Percentiles rank a stretch among this genome's conserved stretches.
phyloP scores from a whole-genome alignment of 345 rosid genomes.

The Dipteronia sinensis region DNA sequence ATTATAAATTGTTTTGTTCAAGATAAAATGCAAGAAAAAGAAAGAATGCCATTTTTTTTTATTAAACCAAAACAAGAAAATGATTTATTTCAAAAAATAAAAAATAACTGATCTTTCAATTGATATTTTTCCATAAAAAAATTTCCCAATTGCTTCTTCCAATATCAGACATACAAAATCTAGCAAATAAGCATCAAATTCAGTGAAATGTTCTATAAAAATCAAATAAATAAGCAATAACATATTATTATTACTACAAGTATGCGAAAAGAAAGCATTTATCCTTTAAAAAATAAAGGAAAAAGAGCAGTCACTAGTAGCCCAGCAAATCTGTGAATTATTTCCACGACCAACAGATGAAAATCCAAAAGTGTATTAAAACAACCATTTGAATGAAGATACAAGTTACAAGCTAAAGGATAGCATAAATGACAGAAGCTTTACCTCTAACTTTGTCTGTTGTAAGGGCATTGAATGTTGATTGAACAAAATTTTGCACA shows the following conservation, averaged over 20 bases:
- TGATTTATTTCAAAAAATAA: too few relatives aligned
- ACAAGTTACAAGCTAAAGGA: not conserved
- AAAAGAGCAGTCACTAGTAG: not conserved
- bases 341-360: too few relatives aligned
- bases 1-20: not conserved
- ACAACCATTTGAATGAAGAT: not conserved
- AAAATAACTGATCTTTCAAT: not conserved
- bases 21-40: not conserved
- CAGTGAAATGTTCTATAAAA: not conserved
- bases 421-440: slow-evolving; percentile 1
- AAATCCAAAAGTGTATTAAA: not conserved
- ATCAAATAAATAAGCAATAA: not conserved
- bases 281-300: not conserved
- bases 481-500: slow-evolving; percentile 81
- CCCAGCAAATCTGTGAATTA: too few relatives aligned
- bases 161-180: not conserved
- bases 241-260: not conserved
- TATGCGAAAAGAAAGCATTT: not conserved
- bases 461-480: slow-evolving; percentile 85
- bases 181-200: not conserved
- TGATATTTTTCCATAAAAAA: not conserved
- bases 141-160: not conserved
- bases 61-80: not conserved
- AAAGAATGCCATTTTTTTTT: not conserved
- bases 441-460: slow-evolving; percentile 80